These are phyloP conservation scores for Coniella vitis DNA, from an alignment of 2,329 filamentous ascomycete species.

Conservation along the genomic window DNA sequence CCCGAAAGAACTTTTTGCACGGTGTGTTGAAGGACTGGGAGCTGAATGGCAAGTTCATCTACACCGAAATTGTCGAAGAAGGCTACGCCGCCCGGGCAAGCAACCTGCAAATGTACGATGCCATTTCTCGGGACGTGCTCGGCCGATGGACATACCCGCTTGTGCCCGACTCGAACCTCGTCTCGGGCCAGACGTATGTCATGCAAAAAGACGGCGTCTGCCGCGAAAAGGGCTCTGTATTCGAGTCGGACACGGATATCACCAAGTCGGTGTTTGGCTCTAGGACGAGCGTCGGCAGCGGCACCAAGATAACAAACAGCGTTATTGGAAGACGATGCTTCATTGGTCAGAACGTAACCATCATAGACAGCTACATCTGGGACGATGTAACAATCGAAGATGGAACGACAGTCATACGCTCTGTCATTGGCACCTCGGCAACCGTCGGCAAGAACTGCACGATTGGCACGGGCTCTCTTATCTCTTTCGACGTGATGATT, in stretches of 20 bases:
- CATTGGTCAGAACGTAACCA: conserved; percentile 75
- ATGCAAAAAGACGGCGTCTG: conserved; percentile 64
- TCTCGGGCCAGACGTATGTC: conserved; percentile 70
- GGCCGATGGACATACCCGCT: conserved; percentile 83
- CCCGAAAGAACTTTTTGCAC: conserved; percentile 67
- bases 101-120: conserved; percentile 84
- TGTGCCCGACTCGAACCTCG: conserved; percentile 80
- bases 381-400: conserved; percentile 75
- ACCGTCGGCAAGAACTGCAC: conserved; percentile 64
- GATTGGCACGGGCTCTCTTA: conserved; percentile 64
- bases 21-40: conserved; percentile 96
- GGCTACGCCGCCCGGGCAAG: conserved; percentile 82
- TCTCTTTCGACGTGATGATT: conserved; percentile 74
- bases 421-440: conserved; percentile 70
- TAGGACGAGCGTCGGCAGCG: conserved; percentile 67
- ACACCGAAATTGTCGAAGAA: conserved; percentile 75
- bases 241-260: conserved; percentile 66
- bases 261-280: conserved; percentile 69
- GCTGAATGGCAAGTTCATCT: conserved; percentile 93
- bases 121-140: conserved; percentile 80
- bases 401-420: conserved; percentile 59
- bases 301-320: conserved; percentile 63
- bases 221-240: conserved; percentile 68
- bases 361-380: conserved; percentile 83
- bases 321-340: conserved; percentile 78